Percentiles rank a stretch among this genome's conserved stretches.
Evolutionary conservation across 2,329 filamentous ascomycete species (phyloP).

Genomic region (Fusarium staphyleae): DNA sequence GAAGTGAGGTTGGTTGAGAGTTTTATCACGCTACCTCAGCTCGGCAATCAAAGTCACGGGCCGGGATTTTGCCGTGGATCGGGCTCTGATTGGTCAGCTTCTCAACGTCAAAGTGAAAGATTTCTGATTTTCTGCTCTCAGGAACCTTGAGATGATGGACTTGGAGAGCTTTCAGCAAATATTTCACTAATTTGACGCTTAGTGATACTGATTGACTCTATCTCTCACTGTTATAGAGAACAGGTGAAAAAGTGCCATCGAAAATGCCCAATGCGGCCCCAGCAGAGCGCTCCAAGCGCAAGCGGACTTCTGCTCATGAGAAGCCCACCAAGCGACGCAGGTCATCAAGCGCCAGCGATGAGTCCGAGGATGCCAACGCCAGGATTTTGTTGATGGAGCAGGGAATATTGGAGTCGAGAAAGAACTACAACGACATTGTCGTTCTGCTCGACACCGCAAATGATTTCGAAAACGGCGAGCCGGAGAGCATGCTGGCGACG

Average conservation of each 20-base stretch:
- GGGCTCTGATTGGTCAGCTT: constrained; percentile 42
- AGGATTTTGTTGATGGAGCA: constrained; percentile 79
- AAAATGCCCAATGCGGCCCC: constrained; percentile 40
- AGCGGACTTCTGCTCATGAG: constrained; percentile 54
- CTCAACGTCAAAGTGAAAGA: constrained; percentile 41
- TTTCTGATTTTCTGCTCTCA: constrained; percentile 41
- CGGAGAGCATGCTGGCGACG: constrained; percentile 70
- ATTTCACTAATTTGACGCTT: not conserved
- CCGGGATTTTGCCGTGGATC: constrained; percentile 40
- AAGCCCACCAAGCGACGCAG: constrained; percentile 60
- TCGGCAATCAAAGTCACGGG: constrained; percentile 50
- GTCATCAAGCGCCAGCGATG: constrained; percentile 57
- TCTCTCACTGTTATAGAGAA: not conserved
- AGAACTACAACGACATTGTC: constrained; percentile 91
- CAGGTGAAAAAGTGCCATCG: not conserved
- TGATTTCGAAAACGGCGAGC: constrained; percentile 55
- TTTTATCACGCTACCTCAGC: constrained; percentile 58
- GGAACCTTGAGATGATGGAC: constrained; percentile 26
- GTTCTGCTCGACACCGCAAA: constrained; percentile 67
- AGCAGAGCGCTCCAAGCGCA: constrained; percentile 57
- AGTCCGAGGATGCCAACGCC: constrained; percentile 62
- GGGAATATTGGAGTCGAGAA: constrained; percentile 83
- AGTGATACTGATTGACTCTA: not conserved
- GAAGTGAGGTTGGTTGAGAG: constrained; percentile 53
- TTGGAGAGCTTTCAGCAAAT: not conserved